Base-by-base conservation (phyloP, 306 rosid species). In the peach (Prunus persica) region DNA sequence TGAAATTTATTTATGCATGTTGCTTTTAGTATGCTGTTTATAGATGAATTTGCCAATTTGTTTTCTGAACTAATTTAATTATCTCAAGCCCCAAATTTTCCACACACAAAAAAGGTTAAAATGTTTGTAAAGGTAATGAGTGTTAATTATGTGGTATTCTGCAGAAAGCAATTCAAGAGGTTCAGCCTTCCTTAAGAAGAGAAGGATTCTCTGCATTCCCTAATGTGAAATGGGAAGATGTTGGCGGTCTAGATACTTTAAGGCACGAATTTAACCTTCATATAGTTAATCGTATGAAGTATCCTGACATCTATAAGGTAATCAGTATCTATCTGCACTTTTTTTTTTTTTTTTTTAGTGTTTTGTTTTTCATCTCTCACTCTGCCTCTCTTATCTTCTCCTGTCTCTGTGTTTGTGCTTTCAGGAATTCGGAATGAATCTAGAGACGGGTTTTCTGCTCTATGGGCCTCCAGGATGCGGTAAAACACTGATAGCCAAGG, bases 171-270 rank as follows among this genome's bases (percentile, higher is more conserved):
- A 73, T 78, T 43, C 84, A 81, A 78, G 73, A 60, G 79, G 83
- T 89, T 69, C 97, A 91, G 76, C 97, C 92, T 71, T 91, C 97
- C 16, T 76, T 78, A 65, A 91, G 76, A 84, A 89, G 93, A 82
- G 93, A 89, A 86, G 97, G 97, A 30, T 91, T 89, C 76, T 83
- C 93, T 63, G 22, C 86, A 68, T 83, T 89, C 78, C 97, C 93
- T 41, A 72, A 84, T 79, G 88, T 86, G 71, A 91, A 88, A 69
- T 93, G 98, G 98, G 97, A 87, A 78, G 93, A 93, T 57, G 91
- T 91, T 81, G 98, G 98, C 11, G 97, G 93, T 75, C 86, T 92
- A 72, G 91, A 88, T 84, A 4, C 49, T 73, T 34, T 92, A 45
- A 86, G 96, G 69, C 67, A 81, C 74, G 90, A 87, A 72, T 88